A percentile compares a stretch with the other conserved stretches of the same genome.
Conservation (phyloP, 164 flowering plant genomes). For the Aristolochia fimbriata region DNA sequence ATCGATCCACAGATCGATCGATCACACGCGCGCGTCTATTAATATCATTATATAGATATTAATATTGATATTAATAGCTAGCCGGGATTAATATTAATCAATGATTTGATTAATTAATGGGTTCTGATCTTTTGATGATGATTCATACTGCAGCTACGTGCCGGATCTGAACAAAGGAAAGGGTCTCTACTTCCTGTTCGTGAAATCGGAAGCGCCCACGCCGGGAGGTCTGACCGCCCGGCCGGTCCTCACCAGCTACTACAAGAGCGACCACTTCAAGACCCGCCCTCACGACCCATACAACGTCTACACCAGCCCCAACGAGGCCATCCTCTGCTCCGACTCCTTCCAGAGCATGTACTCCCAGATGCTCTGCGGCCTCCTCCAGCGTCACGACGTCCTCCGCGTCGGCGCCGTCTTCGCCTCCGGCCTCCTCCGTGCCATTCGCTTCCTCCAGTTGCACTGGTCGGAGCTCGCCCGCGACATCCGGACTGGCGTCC, state of each 20-base stretch:
- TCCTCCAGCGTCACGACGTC: conserved; percentile 24
- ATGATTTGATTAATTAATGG: no score
- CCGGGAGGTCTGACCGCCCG: conserved; percentile 35
- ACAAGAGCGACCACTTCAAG: conserved; percentile 34
- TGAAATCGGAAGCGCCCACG: conserved; percentile 28
- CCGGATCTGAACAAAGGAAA: conserved; percentile 38
- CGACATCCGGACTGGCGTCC: conserved; percentile 26
- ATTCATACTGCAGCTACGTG: conserved; percentile 24
- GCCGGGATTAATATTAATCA: no score
- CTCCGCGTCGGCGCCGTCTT: conserved; percentile 38
- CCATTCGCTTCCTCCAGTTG: conserved; percentile 38
- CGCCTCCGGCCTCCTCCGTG: conserved; percentile 38
- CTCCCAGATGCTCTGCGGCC: conserved; percentile 40
- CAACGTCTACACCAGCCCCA: conserved; percentile 34
- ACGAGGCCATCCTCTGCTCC: conserved; percentile 33
- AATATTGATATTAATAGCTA: no score
- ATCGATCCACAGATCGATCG: no score
- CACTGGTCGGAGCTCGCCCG: conserved; percentile 22
- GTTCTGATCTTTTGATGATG: no score
- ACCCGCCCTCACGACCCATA: conserved; percentile 26
- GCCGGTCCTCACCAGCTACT: conserved; percentile 35
- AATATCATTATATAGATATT: no score
- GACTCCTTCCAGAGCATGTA: conserved; percentile 47
- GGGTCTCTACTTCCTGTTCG: conserved; percentile 27
- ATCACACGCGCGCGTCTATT: no score